Conservation (phyloP, 805 yeast species). For the Cyberlindnera saturnus region DNA sequence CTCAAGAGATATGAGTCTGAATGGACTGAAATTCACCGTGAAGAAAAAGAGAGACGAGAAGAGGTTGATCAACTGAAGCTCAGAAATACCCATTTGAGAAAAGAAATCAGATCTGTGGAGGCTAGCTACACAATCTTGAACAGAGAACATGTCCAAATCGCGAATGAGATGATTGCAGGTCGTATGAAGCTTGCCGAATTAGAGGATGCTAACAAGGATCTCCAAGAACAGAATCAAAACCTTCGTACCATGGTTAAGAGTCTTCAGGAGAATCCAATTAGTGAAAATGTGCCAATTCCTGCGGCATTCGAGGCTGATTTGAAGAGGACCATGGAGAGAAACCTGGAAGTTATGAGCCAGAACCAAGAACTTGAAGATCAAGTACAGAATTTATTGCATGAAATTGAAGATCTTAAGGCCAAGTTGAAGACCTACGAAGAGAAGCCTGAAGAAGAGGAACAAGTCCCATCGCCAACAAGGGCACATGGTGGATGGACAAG, state of each 20-base stretch:
- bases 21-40: constrained; percentile 72
- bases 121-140: constrained; percentile 62
- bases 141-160: constrained; percentile 78
- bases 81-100: constrained; percentile 65
- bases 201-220: constrained; percentile 64
- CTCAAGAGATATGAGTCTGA: constrained; percentile 68
- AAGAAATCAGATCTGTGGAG: constrained; percentile 70
- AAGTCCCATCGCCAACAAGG: constrained; percentile 1
- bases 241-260: constrained; percentile 31
- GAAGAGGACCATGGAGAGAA: constrained; percentile 53
- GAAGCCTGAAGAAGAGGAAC: neutral
- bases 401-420: constrained; percentile 31
- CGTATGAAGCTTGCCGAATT: constrained; percentile 71
- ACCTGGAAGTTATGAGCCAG: constrained; percentile 59
- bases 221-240: constrained; percentile 42
- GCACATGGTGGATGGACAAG: constrained; percentile 17
- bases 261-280: constrained; percentile 21
- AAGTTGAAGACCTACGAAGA: constrained; percentile 7
- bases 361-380: constrained; percentile 53
- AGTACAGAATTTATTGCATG: constrained; percentile 36
- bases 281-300: constrained; percentile 31
- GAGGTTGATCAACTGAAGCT: constrained; percentile 67
- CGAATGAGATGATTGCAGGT: constrained; percentile 80
- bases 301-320: constrained; percentile 43
- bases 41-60: constrained; percentile 50